phyloP scores from a whole-genome alignment of 2,329 filamentous ascomycete species.

The Biscogniauxia marginata region DNA sequence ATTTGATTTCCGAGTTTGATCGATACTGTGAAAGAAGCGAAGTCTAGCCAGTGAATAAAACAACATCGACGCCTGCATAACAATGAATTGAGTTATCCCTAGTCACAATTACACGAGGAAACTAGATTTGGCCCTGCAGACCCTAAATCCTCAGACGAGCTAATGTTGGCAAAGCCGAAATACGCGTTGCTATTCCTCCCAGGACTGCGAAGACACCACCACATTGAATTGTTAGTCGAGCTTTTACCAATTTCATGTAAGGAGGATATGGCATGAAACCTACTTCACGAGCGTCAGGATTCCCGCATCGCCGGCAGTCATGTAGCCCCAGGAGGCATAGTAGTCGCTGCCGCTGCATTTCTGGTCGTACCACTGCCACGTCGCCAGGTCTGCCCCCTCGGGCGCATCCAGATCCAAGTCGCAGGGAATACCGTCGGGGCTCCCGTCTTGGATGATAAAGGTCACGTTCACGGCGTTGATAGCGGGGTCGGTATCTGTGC shows the following conservation, averaged over 20 bases:
- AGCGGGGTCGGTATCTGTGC: slow-evolving; percentile 13
- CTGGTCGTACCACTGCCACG: slow-evolving; percentile 20
- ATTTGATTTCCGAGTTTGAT: too few species aligned
- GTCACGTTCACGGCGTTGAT: slow-evolving; percentile 7
- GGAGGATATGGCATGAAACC: neutral
- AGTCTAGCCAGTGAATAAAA: too few species aligned
- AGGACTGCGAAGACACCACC: slow-evolving; percentile 8
- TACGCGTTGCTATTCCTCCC: slow-evolving; percentile 12
- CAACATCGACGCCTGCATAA: neutral
- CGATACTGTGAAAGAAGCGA: too few species aligned
- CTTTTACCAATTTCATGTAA: neutral
- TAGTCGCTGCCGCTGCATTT: slow-evolving; percentile 14
- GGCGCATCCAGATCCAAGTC: slow-evolving; percentile 12
- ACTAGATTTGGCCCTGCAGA: slow-evolving; percentile 15
- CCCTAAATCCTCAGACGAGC: slow-evolving; percentile 9
- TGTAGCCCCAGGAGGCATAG: slow-evolving; percentile 25
- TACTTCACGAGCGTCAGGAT: slow-evolving; percentile 26
- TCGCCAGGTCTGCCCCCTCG: slow-evolving; percentile 5
- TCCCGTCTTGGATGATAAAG: slow-evolving; percentile 12
- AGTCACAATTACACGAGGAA: slow-evolving; percentile 12
- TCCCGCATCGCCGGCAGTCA: slow-evolving; percentile 12
- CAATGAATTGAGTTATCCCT: neutral
- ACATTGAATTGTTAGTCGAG: slow-evolving; percentile 1
- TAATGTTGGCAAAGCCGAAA: slow-evolving; percentile 21
- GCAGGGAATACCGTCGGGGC: slow-evolving; percentile 4